Percentiles rank a stretch among this genome's conserved stretches.
These are phyloP conservation scores for Serendipita sp. DNA, from an alignment of 768 basidiomycete species.

Conservation along the genomic window DNA sequence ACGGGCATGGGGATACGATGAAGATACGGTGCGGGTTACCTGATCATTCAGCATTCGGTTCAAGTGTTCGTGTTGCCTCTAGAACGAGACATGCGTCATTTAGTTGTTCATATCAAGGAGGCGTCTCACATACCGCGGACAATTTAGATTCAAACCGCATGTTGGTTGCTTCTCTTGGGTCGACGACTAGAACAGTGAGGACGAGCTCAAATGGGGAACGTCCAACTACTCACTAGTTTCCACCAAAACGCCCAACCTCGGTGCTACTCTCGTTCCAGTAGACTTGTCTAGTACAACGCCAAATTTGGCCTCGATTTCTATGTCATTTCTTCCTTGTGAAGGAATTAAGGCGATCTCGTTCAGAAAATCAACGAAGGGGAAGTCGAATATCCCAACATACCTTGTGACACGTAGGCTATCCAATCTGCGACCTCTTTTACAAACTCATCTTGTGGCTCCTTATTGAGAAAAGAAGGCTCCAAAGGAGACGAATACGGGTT, in stretches of 20 bases:
- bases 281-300: slow-evolving; percentile 50
- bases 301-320: slow-evolving; percentile 88
- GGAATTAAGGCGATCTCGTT: neutral
- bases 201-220: neutral
- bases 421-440: slow-evolving; percentile 86
- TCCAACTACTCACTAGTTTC: slow-evolving; percentile 56
- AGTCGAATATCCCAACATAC: neutral
- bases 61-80: slow-evolving; percentile 79
- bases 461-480: slow-evolving; percentile 56
- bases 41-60: slow-evolving; percentile 78
- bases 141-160: slow-evolving; percentile 85
- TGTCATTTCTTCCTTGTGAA: slow-evolving; percentile 15
- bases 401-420: slow-evolving; percentile 22
- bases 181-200: neutral
- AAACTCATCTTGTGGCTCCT: slow-evolving; percentile 87
- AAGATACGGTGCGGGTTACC: slow-evolving; percentile 37
- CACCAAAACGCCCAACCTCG: slow-evolving; percentile 49
- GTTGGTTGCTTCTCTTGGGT: slow-evolving; percentile 30
- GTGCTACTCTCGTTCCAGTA: slow-evolving; percentile 36
- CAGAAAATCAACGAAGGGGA: neutral
- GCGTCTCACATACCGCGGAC: slow-evolving; percentile 47
- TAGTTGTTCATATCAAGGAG: slow-evolving; percentile 9
- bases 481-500: slow-evolving; percentile 11
- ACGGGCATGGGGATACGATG: slow-evolving; percentile 36
- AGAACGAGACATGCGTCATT: slow-evolving; percentile 12